Conservation (phyloP, 208 protist species). For the Acanthamoeba rhysodes region DNA sequence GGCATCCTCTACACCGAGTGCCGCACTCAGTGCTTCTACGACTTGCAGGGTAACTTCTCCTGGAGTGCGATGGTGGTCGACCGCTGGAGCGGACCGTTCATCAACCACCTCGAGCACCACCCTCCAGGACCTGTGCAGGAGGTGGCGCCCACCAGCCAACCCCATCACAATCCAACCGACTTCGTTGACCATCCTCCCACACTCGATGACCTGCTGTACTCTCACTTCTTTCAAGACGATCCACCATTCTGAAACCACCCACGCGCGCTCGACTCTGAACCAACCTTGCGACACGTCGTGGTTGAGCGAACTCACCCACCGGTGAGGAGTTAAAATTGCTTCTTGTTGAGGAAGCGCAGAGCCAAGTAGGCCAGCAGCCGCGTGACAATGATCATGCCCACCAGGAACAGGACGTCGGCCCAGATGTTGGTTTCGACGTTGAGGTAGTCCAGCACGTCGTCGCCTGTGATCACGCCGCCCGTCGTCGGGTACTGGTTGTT, state of each 20-base stretch:
- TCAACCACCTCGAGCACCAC: background rate
- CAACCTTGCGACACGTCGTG: too few species aligned
- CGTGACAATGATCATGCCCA: slow-evolving; percentile 53
- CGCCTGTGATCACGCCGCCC: background rate
- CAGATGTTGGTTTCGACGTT: slow-evolving; percentile 66
- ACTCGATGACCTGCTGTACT: too few species aligned
- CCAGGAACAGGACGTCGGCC: slow-evolving; percentile 73
- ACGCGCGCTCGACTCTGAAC: too few species aligned
- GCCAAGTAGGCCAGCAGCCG: slow-evolving; percentile 33
- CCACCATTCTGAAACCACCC: too few species aligned
- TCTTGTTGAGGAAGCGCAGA: slow-evolving; percentile 73
- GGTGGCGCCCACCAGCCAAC: too few species aligned
- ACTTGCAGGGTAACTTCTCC: background rate
- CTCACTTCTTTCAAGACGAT: too few species aligned
- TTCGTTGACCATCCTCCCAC: too few species aligned
- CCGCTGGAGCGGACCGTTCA: background rate
- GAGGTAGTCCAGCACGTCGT: slow-evolving; percentile 55
- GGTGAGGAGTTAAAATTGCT: background rate
- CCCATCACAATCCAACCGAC: too few species aligned
- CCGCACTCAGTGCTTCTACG: background rate
- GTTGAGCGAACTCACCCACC: too few species aligned
- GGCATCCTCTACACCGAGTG: background rate
- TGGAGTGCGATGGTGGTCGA: background rate
- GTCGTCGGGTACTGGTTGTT: background rate
- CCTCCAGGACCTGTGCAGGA: background rate